Base-by-base conservation (phyloP, 2,329 filamentous ascomycete genomes). In the Capronia coronata region DNA sequence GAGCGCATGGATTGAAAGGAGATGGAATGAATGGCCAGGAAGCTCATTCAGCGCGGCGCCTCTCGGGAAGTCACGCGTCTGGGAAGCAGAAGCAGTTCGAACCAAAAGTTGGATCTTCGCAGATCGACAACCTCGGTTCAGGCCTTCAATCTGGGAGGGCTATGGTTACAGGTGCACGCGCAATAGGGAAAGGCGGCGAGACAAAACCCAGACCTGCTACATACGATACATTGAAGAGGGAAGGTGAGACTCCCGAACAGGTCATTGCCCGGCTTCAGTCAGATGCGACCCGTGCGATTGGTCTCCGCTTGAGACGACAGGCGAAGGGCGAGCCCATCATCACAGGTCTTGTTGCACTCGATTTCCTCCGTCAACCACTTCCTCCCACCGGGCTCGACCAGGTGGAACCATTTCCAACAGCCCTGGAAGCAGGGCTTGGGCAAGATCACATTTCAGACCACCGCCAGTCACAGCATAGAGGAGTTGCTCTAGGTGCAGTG, bases 191-290 rank as follows among this genome's bases (percentile, higher is more conserved):
- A 43, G 16, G 10, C 7, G 19, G 21, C 14, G 9, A 39, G 10
- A 5, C 38, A 23, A 46, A 46, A 25, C 8, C 38, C 4, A 19
- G 19, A 7, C 40, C 47, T 11, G 43, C 46, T n/a, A 54, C 51
- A 11, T 54, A 47, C 27, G 43, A 50, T n/a, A 50, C 43, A 18
- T 42, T 54, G 19, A 54, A 48, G 48, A 35, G 42, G 41, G 44
- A 41, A 9, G 41, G 40, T 18, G 51, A 54, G 29, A 54, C 39
- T 18, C 47, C 51, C 4, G 40, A 54, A 32, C 39, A 51, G 21
- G 27, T 54, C 4, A 54, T 54, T 11, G 34, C 39, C 13, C 47
- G 51, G 18, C 51, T 54, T 14, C 51, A 54, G 39, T 34, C 9
- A 19, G 27, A 16, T 23, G 29, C 37, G 4, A 29, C 22, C 23